Percentiles rank a stretch among this genome's conserved stretches.
phyloP scores from a whole-genome alignment of 306 rosid genomes.

The Sophora flavescens region DNA sequence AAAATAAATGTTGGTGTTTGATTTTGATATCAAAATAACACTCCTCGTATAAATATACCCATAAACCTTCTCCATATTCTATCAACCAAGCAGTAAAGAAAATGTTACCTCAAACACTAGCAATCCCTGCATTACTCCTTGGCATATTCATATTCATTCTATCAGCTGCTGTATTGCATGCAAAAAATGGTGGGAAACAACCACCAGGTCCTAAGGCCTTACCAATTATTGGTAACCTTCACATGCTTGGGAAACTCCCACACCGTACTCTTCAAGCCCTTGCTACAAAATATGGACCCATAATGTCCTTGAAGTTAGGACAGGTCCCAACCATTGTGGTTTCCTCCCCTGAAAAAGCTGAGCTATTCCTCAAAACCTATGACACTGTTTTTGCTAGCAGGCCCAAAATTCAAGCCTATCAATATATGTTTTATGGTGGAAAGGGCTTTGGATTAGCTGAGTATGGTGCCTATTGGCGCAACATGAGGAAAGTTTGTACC shows the following conservation, averaged over 20 bases:
- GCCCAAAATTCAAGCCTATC: conserved; percentile 29
- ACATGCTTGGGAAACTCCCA: conserved; percentile 57
- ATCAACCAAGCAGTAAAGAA: conserved; percentile 1
- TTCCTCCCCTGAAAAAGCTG: conserved; percentile 58
- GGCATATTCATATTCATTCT: conserved; percentile 32
- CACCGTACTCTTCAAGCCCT: conserved; percentile 52
- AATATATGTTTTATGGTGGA: conserved; percentile 39
- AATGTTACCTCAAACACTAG: neutral
- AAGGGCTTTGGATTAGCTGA: conserved; percentile 42
- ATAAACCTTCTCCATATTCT: neutral
- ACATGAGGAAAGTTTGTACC: conserved; percentile 47
- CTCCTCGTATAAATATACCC: too few species aligned
- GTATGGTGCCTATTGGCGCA: conserved; percentile 53
- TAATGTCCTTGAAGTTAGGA: conserved; percentile 58
- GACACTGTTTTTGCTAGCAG: conserved; percentile 49
- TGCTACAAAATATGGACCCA: conserved; percentile 56
- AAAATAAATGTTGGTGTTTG: too few species aligned
- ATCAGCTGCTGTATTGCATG: neutral
- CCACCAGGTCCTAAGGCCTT: conserved; percentile 58
- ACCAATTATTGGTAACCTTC: conserved; percentile 58
- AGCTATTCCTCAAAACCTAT: conserved; percentile 65
- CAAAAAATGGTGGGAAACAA: conserved; percentile 27
- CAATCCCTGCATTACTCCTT: conserved; percentile 24
- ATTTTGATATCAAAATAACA: too few species aligned
- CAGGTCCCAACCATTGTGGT: conserved; percentile 49